These are phyloP conservation scores for Phalaenopsis equestris DNA, from an alignment of 106 monocot genomes.

Conservation along the genomic window DNA sequence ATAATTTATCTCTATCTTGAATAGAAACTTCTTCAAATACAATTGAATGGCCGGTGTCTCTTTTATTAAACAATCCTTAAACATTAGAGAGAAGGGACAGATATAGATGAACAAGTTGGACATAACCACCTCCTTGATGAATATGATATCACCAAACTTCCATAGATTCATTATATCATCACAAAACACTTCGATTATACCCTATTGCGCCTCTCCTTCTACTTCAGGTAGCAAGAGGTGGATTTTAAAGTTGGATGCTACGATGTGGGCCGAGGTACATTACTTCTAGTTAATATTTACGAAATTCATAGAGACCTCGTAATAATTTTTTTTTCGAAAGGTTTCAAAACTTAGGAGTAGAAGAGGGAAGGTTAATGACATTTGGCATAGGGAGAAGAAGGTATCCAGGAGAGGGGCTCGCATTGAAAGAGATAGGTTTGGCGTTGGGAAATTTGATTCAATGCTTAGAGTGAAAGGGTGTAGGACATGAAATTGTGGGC, in stretches of 20 bases:
- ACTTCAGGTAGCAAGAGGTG: conserved; percentile 27
- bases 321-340: conserved; percentile 32
- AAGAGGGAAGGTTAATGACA: background rate
- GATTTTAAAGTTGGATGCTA: conserved; percentile 29
- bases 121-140: background rate
- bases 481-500: conserved; percentile 29
- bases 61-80: conserved; percentile 23
- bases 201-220: conserved; percentile 26
- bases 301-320: conserved; percentile 40
- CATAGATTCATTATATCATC: conserved; percentile 9
- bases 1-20: background rate
- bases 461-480: conserved; percentile 20
- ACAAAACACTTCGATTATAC: conserved; percentile 26
- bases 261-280: conserved; percentile 17
- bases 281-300: conserved; percentile 30
- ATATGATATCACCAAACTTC: conserved; percentile 6
- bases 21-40: conserved; percentile 28
- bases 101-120: conserved; percentile 13
- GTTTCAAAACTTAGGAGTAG: background rate
- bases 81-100: background rate
- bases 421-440: conserved; percentile 1
- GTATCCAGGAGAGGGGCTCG: conserved; percentile 14
- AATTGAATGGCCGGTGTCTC: conserved; percentile 34
- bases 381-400: conserved; percentile 22
- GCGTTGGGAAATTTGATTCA: conserved; percentile 13